phyloP scores from a whole-genome alignment of 169 alveolate genomes.

The Toxoplasma gondii region DNA sequence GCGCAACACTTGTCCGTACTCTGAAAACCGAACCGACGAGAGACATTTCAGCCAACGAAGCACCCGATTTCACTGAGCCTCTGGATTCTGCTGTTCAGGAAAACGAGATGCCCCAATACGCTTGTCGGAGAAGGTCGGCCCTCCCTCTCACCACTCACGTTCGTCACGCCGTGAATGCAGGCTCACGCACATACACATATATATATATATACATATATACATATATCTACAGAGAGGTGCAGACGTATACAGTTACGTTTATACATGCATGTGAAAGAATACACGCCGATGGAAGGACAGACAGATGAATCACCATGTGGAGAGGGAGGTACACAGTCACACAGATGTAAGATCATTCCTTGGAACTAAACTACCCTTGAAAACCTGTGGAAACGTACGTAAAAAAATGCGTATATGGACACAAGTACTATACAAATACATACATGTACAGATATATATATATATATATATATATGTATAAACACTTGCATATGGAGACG shows the following conservation, averaged over 20 bases:
- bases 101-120: too few relatives aligned
- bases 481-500: background rate
- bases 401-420: too few relatives aligned
- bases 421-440: too few relatives aligned
- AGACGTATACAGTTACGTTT: background rate
- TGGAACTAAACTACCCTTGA: background rate
- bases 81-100: too few relatives aligned
- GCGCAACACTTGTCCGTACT: constrained; percentile 95
- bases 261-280: background rate
- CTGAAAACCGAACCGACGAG: constrained; percentile 68
- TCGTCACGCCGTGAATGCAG: background rate
- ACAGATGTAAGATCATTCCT: background rate
- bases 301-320: background rate
- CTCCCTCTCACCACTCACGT: too few relatives aligned
- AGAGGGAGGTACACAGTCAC: background rate
- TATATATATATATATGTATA: background rate
- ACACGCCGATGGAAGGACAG: background rate
- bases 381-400: background rate
- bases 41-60: too few relatives aligned
- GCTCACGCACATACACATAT: constrained; percentile 10
- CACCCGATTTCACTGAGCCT: too few relatives aligned
- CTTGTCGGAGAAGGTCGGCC: too few relatives aligned
- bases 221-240: background rate
- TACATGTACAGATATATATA: too few relatives aligned
- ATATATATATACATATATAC: background rate